Evolutionary conservation across 2,329 filamentous ascomycete genomes (phyloP).

Genomic region (Fusarium agapanthi): DNA sequence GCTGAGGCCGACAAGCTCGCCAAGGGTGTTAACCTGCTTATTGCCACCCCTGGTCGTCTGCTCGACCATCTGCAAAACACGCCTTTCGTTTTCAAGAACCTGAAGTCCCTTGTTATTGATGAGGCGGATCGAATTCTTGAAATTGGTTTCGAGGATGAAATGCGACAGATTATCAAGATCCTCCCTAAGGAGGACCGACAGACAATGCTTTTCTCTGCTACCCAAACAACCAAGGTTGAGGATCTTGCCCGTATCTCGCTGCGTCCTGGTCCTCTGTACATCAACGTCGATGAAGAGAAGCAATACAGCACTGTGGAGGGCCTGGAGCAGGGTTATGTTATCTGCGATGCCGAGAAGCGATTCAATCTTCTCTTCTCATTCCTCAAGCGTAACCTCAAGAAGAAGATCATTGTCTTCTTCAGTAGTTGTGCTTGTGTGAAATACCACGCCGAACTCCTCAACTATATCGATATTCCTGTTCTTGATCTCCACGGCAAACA

Average conservation of each 20-base stretch:
- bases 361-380: slow-evolving; percentile 96
- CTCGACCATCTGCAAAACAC: slow-evolving; percentile 96
- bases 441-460: slow-evolving; percentile 93
- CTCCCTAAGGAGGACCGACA: slow-evolving; percentile 86
- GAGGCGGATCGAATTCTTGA: slow-evolving; percentile 97
- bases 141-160: slow-evolving; percentile 98
- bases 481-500: slow-evolving; percentile 92
- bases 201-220: slow-evolving; percentile 98
- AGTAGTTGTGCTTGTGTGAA: slow-evolving; percentile 92
- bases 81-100: slow-evolving; percentile 89
- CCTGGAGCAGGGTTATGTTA: slow-evolving; percentile 93
- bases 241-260: slow-evolving; percentile 95
- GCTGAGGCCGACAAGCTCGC: slow-evolving; percentile 93
- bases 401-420: slow-evolving; percentile 98
- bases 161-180: slow-evolving; percentile 96
- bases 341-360: slow-evolving; percentile 92
- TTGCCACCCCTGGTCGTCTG: slow-evolving; percentile 91
- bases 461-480: slow-evolving; percentile 95
- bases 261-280: slow-evolving; percentile 88
- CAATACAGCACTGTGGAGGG: slow-evolving; percentile 92
- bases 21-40: slow-evolving; percentile 93
- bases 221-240: slow-evolving; percentile 98
- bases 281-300: slow-evolving; percentile 93
- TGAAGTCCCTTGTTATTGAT: slow-evolving; percentile 92
- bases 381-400: slow-evolving; percentile 86